Evolutionary conservation across 805 yeast species (phyloP).

Genomic region (Candida schatavii): DNA sequence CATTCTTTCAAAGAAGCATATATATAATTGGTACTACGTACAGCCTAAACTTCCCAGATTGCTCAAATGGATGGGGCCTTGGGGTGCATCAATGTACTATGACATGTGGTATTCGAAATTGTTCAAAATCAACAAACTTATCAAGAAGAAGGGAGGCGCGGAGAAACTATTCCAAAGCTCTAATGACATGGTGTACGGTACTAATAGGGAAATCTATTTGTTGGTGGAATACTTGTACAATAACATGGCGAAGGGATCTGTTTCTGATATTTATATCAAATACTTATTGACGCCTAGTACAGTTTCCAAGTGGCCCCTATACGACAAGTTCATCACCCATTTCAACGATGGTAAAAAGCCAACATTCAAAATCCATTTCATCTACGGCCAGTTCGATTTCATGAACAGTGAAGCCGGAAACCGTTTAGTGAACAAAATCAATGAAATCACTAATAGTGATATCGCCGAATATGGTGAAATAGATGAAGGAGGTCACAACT

Average conservation of each 20-base stretch:
- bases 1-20: conserved; percentile 25
- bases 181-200: conserved; percentile 37
- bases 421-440: conserved; percentile 24
- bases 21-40: conserved; percentile 36
- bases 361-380: conserved; percentile 38
- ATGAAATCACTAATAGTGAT: conserved; percentile 15
- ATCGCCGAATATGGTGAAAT: conserved; percentile 22
- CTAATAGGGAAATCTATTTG: conserved; percentile 32
- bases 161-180: conserved; percentile 16
- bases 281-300: conserved; percentile 55
- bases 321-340: conserved; percentile 49
- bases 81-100: conserved; percentile 35
- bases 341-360: conserved; percentile 5
- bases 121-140: conserved; percentile 37
- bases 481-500: conserved; percentile 42
- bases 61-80: conserved; percentile 44
- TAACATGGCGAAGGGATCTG: conserved; percentile 36
- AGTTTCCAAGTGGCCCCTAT: conserved; percentile 62
- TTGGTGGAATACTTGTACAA: conserved; percentile 42
- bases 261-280: conserved; percentile 43
- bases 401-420: conserved; percentile 61
- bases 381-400: conserved; percentile 74
- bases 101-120: conserved; percentile 40
- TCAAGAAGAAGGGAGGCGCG: conserved; percentile 30
- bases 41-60: conserved; percentile 47